These are phyloP conservation scores for Santalum album DNA, from an alignment of 164 flowering plant species.

Conservation along the genomic window DNA sequence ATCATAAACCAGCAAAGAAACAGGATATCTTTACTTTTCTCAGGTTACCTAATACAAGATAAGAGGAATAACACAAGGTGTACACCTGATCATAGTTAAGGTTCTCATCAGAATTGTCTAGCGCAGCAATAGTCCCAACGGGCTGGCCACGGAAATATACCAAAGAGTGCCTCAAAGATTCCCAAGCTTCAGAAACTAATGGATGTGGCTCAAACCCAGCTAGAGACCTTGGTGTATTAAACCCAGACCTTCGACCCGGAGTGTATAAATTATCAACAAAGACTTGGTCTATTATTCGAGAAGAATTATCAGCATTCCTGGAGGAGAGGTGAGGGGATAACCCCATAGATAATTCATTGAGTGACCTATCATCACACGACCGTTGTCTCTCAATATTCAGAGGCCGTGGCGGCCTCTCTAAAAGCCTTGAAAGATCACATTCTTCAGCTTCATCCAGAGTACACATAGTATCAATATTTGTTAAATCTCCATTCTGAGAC, in stretches of 20 bases:
- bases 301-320: slow-evolving; percentile 23
- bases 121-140: slow-evolving; percentile 5
- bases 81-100: slow-evolving; percentile 5
- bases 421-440: slow-evolving; percentile 41
- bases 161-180: slow-evolving; percentile 2
- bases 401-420: slow-evolving; percentile 36
- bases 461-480: slow-evolving; percentile 11
- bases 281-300: slow-evolving; percentile 13
- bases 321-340: slow-evolving; percentile 25
- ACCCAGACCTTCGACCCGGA: slow-evolving; percentile 10
- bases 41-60: neutral
- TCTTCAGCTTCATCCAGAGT: slow-evolving; percentile 30
- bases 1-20: too few relatives aligned
- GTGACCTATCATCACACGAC: slow-evolving; percentile 52
- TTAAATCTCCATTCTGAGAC: slow-evolving; percentile 26
- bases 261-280: slow-evolving; percentile 15
- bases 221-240: slow-evolving; percentile 1
- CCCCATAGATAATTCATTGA: slow-evolving; percentile 35
- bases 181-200: slow-evolving; percentile 2
- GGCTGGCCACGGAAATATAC: slow-evolving; percentile 2
- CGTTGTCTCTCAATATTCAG: slow-evolving; percentile 51
- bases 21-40: too few relatives aligned
- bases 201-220: slow-evolving; percentile 1
- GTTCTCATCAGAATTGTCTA: slow-evolving; percentile 4
- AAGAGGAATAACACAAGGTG: neutral